Evolutionary conservation across 148 eudicot species (phyloP).

Genomic region (Fallopia convolvulus): DNA sequence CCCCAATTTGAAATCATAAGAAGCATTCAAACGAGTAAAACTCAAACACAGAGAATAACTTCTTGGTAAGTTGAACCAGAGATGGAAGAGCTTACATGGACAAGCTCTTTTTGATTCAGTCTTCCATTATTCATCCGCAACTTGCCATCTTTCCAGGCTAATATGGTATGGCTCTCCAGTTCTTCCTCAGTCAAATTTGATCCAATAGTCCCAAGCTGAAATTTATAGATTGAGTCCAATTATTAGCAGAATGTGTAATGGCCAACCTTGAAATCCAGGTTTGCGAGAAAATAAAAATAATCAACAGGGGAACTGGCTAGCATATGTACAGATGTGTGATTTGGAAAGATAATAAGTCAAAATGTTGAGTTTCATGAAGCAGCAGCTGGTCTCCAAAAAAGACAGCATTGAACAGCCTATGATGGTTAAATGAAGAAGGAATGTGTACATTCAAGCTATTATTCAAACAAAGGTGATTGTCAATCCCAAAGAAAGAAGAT

Average conservation of each 20-base stretch:
- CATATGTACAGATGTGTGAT: not conserved
- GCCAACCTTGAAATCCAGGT: not conserved
- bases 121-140: constrained; percentile 38
- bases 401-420: not conserved
- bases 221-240: not conserved
- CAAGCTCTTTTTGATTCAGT: constrained; percentile 36
- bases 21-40: not conserved
- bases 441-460: not conserved
- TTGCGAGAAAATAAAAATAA: not conserved
- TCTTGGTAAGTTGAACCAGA: not conserved
- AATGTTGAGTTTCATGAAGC: not conserved
- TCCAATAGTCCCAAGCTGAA: constrained; percentile 77
- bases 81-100: constrained; percentile 46
- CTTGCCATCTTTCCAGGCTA: constrained; percentile 88
- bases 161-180: constrained; percentile 77
- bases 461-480: not conserved
- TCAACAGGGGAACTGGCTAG: not conserved
- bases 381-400: no score
- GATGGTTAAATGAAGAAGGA: not conserved
- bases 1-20: not conserved
- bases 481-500: not conserved
- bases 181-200: constrained; percentile 85
- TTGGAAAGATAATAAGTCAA: not conserved
- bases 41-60: constrained; percentile 1
- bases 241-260: not conserved